phyloP scores from a whole-genome alignment of 1,139 yeast species.

The Debaryomyces psychrophilus region DNA sequence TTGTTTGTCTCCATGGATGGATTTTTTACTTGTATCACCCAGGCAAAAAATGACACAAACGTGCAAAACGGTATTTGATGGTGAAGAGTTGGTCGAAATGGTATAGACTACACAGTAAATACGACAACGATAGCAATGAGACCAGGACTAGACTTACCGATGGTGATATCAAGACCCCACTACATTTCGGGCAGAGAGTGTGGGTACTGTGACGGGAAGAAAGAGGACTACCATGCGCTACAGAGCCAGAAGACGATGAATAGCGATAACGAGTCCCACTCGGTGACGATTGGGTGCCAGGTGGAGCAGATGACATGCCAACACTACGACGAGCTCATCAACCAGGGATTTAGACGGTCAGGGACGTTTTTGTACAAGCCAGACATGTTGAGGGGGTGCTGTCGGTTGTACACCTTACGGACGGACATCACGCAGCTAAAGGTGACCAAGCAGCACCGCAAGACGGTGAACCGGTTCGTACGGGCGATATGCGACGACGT shows the following conservation, averaged over 20 bases:
- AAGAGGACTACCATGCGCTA: constrained; percentile 43
- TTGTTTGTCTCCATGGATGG: background rate
- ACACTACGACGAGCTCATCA: constrained; percentile 66
- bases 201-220: constrained; percentile 66
- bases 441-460: constrained; percentile 67
- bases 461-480: constrained; percentile 64
- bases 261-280: constrained; percentile 20
- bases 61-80: background rate
- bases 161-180: constrained; percentile 23
- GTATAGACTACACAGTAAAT: background rate
- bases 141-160: constrained; percentile 6
- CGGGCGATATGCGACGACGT: constrained; percentile 36
- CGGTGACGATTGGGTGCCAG: constrained; percentile 53
- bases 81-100: background rate
- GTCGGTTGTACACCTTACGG: constrained; percentile 81
- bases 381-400: constrained; percentile 73
- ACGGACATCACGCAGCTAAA: constrained; percentile 52
- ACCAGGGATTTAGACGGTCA: constrained; percentile 77
- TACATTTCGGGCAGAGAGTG: constrained; percentile 42
- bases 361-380: constrained; percentile 76
- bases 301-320: constrained; percentile 49
- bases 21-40: background rate
- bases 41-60: constrained; percentile 2
- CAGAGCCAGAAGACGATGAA: constrained; percentile 23
- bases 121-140: background rate